phyloP scores from a whole-genome alignment of 176 grass and related monocot species.

The Echinochloa phyllopogon region DNA sequence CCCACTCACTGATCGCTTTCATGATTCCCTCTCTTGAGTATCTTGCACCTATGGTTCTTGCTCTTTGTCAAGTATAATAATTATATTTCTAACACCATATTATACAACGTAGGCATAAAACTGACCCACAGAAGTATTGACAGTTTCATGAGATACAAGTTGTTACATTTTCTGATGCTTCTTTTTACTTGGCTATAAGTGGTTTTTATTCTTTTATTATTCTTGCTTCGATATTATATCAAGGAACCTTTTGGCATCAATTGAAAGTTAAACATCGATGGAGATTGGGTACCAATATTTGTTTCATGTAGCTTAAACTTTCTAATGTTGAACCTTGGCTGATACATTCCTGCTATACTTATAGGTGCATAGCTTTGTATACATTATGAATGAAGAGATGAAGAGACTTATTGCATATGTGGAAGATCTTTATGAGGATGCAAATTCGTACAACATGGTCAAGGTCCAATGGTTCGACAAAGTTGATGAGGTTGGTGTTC shows the following conservation, averaged over 20 bases:
- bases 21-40: background rate
- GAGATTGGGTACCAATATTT: background rate
- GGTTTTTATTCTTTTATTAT: background rate
- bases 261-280: background rate
- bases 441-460: slow-evolving; percentile 75
- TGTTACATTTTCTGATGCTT: background rate
- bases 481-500: slow-evolving; percentile 77
- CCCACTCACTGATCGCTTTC: background rate
- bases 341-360: slow-evolving; percentile 29
- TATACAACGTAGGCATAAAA: background rate
- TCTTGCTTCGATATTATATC: background rate
- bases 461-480: slow-evolving; percentile 88
- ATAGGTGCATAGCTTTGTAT: slow-evolving; percentile 91
- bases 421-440: slow-evolving; percentile 89
- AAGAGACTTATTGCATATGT: slow-evolving; percentile 87
- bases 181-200: background rate
- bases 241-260: background rate
- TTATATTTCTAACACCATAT: background rate
- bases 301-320: background rate
- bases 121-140: background rate
- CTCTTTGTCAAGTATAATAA: background rate
- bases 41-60: background rate
- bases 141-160: background rate
- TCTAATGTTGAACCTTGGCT: slow-evolving; percentile 15
- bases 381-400: slow-evolving; percentile 84